A percentile compares a stretch with the other conserved stretches of the same genome.
phyloP scores from a whole-genome alignment of 1,284 basidiomycete species.

The Cryptococcus sp. region DNA sequence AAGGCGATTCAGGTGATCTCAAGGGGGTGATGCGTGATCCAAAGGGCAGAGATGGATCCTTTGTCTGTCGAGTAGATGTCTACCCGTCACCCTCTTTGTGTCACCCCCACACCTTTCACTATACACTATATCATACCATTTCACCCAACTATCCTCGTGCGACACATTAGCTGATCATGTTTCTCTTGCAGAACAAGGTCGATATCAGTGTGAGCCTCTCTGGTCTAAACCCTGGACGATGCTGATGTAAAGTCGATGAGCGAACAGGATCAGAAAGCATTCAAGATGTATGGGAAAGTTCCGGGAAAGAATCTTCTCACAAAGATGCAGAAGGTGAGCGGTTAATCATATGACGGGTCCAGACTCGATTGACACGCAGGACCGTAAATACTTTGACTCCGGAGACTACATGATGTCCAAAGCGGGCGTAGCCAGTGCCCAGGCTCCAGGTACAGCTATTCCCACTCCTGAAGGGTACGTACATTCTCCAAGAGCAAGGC shows the following conservation, averaged over 20 bases:
- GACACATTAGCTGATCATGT: background rate
- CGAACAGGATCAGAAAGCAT: constrained; percentile 89
- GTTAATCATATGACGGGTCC: constrained; percentile 2
- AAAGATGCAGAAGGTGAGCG: constrained; percentile 85
- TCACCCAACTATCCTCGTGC: too few relatives aligned
- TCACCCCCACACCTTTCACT: background rate
- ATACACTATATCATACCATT: background rate
- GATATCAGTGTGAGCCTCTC: constrained; percentile 41
- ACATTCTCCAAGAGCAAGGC: background rate
- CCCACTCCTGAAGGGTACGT: constrained; percentile 83
- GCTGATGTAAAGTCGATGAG: constrained; percentile 61
- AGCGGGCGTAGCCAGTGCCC: constrained; percentile 81
- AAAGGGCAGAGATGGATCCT: too few relatives aligned
- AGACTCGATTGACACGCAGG: constrained; percentile 52
- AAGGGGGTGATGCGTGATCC: too few relatives aligned
- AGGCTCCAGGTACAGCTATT: constrained; percentile 84
- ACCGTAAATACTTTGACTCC: constrained; percentile 97
- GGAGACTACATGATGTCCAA: constrained; percentile 96
- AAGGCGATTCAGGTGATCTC: background rate
- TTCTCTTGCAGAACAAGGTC: constrained; percentile 42
- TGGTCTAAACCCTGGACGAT: background rate
- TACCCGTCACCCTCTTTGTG: background rate
- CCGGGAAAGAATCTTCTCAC: constrained; percentile 86
- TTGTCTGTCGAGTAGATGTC: too few relatives aligned
- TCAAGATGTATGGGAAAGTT: constrained; percentile 89